These are phyloP conservation scores for Udeniomyces megalosporus DNA, from an alignment of 768 basidiomycete species.

Conservation along the genomic window DNA sequence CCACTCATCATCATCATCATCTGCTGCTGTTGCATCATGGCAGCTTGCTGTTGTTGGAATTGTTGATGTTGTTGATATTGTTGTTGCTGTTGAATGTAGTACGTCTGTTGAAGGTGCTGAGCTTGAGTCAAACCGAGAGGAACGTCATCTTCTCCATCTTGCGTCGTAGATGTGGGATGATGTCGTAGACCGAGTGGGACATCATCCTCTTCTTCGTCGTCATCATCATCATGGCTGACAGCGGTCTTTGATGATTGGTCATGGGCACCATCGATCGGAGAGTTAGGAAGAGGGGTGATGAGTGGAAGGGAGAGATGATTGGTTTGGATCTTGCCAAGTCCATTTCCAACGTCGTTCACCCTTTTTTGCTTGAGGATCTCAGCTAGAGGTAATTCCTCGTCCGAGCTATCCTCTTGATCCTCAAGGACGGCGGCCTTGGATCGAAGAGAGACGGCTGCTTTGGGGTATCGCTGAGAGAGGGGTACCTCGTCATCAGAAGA, in stretches of 20 bases:
- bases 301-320: neutral
- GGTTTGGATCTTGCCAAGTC: no score
- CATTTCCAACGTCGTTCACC: neutral
- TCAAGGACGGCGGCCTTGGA: no score
- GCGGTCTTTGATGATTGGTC: neutral
- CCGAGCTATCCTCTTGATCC: neutral
- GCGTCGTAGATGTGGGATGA: no score
- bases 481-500: constrained; percentile 10
- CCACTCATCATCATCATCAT: constrained; percentile 10
- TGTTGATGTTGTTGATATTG: neutral
- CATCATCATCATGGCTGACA: neutral
- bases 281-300: neutral
- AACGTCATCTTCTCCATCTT: constrained; percentile 1
- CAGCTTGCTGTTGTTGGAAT: neutral
- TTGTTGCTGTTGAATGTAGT: constrained; percentile 9
- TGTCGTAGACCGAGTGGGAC: constrained; percentile 5
- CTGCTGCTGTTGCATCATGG: constrained; percentile 7
- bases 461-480: neutral
- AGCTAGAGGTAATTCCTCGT: neutral
- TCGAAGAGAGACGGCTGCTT: neutral
- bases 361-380: neutral
- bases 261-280: neutral
- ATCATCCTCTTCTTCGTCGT: constrained; percentile 14
- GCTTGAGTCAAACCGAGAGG: constrained; percentile 13
- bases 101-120: constrained; percentile 14